Evolutionary conservation across 208 protist species (phyloP), one percentile per base, ranked within the genome.

Genomic region (Wallacemonas sp.): DNA sequence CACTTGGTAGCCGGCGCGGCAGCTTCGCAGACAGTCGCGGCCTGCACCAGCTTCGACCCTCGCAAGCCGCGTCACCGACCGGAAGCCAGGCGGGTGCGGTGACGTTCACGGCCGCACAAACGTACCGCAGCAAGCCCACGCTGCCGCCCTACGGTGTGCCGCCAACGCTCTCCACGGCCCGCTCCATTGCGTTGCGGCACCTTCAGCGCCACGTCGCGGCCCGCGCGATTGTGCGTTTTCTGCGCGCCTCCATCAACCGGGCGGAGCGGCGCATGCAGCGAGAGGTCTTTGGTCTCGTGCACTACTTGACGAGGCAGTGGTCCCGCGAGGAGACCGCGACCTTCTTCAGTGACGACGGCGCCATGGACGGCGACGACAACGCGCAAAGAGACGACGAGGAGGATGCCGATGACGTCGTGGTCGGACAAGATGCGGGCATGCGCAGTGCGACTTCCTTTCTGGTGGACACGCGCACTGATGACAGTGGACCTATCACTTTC

Each of bases 161-260:
- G 34, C 36, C 30, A 1, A 24, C 24, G 17, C 62, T 75, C 1
- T 30, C 26, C 52, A 36, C 23, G 24, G 34, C 65, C 38, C 38
- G 44, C 16, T 30, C 46, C 27, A 56, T 49, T 23, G 48, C 48
- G 46, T 48, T 82, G 26, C 30, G 60, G 14, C 65, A 69, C 21
- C 68, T 82, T 36, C 68, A 76, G 33, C 49, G 76, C 48, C 75
- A 69, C 36, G 68, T 78, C 41, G 80, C 80, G 11, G 61, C 65
- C 38, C 49, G 75, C 4, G 61, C 72, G 14, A 80, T 87, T 71
- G 55, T 70, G n/a, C 61, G 63, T 8, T 61, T 44, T 17, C 74
- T 77, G 24, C 70, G 72, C 14, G 33, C 19, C 1, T 68, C 70
- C 58, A 23, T 65, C 11, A 54, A 24, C 30, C 8, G 34, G 21